phyloP scores from a whole-genome alignment of 2,329 filamentous ascomycete species.

The Dryadomyces quercus-mongolicae region DNA sequence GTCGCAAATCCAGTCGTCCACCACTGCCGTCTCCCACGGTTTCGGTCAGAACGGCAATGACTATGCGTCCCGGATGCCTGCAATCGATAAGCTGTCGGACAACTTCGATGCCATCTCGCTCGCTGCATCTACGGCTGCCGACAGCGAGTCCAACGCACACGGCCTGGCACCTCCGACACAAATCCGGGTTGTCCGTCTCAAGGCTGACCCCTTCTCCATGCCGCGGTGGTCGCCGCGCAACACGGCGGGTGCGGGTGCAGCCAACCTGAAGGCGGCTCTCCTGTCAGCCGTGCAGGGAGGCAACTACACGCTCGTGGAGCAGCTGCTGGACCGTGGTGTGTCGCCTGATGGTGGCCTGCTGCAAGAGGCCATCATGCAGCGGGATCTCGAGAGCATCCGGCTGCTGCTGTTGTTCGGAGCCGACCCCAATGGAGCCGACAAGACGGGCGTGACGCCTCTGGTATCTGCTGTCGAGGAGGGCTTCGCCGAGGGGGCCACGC shows the following conservation, averaged over 20 bases:
- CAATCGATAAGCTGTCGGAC: slow-evolving; percentile 3
- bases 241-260: slow-evolving; percentile 26
- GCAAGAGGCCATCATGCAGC: slow-evolving; percentile 37
- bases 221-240: slow-evolving; percentile 39
- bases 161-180: slow-evolving; percentile 18
- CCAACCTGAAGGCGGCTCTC: slow-evolving; percentile 34
- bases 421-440: slow-evolving; percentile 39
- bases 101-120: slow-evolving; percentile 11
- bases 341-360: slow-evolving; percentile 37
- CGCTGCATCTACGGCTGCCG: slow-evolving; percentile 12
- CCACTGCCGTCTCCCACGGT: slow-evolving; percentile 4
- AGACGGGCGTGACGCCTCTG: slow-evolving; percentile 37
- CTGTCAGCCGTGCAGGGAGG: slow-evolving; percentile 41
- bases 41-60: not conserved
- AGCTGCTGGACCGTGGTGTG: slow-evolving; percentile 46
- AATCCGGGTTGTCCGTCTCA: slow-evolving; percentile 32
- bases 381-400: slow-evolving; percentile 40
- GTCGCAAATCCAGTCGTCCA: slow-evolving; percentile 7
- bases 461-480: slow-evolving; percentile 36
- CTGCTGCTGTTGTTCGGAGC: slow-evolving; percentile 45
- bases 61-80: not conserved
- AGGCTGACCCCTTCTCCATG: slow-evolving; percentile 36
- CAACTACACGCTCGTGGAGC: slow-evolving; percentile 44
- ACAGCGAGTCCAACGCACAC: slow-evolving; percentile 15
- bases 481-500: slow-evolving; percentile 42